Evolutionary conservation across 2,329 filamentous ascomycete genomes (phyloP).

Genomic region (Ceratocystis colombiana): DNA sequence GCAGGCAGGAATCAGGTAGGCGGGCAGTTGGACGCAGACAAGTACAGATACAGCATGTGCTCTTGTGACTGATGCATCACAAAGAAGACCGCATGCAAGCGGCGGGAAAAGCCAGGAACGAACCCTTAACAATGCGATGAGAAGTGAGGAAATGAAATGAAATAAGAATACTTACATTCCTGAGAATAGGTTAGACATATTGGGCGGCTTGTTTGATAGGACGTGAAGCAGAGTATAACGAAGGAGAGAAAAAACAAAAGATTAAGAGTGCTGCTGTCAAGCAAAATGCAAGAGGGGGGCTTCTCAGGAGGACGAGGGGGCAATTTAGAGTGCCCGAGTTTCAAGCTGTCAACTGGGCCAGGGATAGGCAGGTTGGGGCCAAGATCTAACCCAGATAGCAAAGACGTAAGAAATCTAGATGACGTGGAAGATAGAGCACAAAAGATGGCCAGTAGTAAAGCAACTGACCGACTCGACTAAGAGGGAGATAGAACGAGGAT

Average conservation of each 20-base stretch:
- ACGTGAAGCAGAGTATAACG: neutral
- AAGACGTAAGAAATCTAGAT: neutral
- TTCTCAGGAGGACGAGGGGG: constrained; percentile 7
- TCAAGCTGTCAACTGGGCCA: constrained; percentile 16
- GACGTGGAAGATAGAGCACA: constrained; percentile 11
- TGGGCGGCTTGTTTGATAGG: constrained; percentile 27
- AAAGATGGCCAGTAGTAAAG: neutral
- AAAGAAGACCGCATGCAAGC: neutral
- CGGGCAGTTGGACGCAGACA: neutral
- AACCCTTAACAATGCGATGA: no score
- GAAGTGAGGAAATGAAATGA: constrained; percentile 12
- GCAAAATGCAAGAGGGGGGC: constrained; percentile 10
- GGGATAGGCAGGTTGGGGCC: neutral
- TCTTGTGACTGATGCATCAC: neutral
- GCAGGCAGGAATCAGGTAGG: neutral
- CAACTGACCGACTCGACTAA: neutral
- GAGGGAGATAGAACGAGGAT: no score
- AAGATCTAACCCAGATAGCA: neutral
- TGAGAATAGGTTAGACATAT: constrained; percentile 52
- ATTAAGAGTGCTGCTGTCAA: constrained; percentile 6
- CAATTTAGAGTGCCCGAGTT: constrained; percentile 2
- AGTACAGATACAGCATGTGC: neutral
- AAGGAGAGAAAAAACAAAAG: constrained; percentile 1
- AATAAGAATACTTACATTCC: constrained; percentile 45
- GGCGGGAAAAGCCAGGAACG: neutral